Evolutionary conservation across 2,329 filamentous ascomycete genomes (phyloP), one percentile per base, ranked within the genome.

Genomic region (Fonsecaea pugnacius): DNA sequence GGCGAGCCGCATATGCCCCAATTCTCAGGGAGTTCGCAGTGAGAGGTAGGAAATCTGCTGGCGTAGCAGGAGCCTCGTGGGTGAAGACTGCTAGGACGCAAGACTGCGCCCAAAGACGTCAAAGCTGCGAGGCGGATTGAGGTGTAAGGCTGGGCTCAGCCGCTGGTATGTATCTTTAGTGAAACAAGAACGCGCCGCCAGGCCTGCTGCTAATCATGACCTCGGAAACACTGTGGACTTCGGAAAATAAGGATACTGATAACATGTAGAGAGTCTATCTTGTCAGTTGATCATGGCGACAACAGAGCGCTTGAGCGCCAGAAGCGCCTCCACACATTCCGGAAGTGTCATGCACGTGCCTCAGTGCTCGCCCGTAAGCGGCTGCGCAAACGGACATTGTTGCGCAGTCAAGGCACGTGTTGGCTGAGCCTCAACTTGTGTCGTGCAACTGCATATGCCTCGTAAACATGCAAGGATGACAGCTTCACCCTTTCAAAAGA

Each of bases 401-500:
- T 38, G 35, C 35, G 35, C 9, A 14, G 12, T 30, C 27, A 16
- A 10, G 24, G 58, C 48, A 50, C 35, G 46, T 33, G 33, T 12
- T 33, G 32, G 21, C 30, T 33, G 32, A 35, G 38, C 38, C 38
- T 40, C 35, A 5, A 38, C 35, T 16, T 38, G 35, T 16, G 14
- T 30, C 27, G 27, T 30, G 27, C 27, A 36, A 14, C 7, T 24
- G 18, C 43, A 12, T 24, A 48, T 48, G 43, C 21, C 43, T 48
- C 43, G 43, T 27, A 48, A 48, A 30, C 30, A 24, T 21, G 14
- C 6, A 30, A 53, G 53, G 58, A 43, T 54, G 51, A 54, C 36
- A 55, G 24, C 18, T 48, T 36, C 21, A 43, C 43, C 24, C 43
- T 24, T 16, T 18, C 43, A 27, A 16, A 10, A 4, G 2, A 27